phyloP scores from a whole-genome alignment of 768 basidiomycete species.

The Lyophyllum semitale region DNA sequence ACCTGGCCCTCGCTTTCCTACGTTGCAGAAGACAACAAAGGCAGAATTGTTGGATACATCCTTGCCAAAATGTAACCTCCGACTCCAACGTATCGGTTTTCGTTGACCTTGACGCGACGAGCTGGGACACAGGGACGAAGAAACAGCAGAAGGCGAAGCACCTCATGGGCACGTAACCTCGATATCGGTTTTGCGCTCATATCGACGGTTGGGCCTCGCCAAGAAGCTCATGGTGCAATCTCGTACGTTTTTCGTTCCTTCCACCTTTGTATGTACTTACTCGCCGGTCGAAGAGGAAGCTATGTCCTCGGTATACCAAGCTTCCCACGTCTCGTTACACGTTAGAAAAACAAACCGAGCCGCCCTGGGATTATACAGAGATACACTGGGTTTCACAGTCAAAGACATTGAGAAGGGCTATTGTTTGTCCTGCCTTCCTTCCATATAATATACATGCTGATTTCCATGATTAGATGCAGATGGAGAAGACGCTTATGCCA shows the following conservation, averaged over 20 bases:
- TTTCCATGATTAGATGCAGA: constrained; percentile 70
- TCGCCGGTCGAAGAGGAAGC: constrained; percentile 66
- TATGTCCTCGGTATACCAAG: constrained; percentile 85
- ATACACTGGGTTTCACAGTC: constrained; percentile 89
- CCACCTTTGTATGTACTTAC: background rate
- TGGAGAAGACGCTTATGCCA: constrained; percentile 92
- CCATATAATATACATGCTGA: background rate
- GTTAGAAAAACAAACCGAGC: constrained; percentile 96
- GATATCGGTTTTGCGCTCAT: constrained; percentile 90
- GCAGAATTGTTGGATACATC: constrained; percentile 93
- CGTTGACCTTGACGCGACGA: constrained; percentile 12
- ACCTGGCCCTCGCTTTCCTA: constrained; percentile 97
- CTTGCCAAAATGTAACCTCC: constrained; percentile 83
- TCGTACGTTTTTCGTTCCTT: constrained; percentile 54
- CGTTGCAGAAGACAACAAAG: constrained; percentile 90
- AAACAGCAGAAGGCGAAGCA: constrained; percentile 59
- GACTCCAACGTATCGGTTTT: constrained; percentile 1
- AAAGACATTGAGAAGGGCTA: constrained; percentile 90
- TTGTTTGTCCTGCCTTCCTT: constrained; percentile 52
- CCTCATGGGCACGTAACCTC: constrained; percentile 96
- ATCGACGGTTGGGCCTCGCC: constrained; percentile 88
- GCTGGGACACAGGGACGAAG: constrained; percentile 58
- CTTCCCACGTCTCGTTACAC: constrained; percentile 88
- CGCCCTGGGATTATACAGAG: constrained; percentile 84
- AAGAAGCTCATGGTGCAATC: constrained; percentile 95